Conservation (phyloP, 768 basidiomycete species). For the Termitomyces sp. region DNA sequence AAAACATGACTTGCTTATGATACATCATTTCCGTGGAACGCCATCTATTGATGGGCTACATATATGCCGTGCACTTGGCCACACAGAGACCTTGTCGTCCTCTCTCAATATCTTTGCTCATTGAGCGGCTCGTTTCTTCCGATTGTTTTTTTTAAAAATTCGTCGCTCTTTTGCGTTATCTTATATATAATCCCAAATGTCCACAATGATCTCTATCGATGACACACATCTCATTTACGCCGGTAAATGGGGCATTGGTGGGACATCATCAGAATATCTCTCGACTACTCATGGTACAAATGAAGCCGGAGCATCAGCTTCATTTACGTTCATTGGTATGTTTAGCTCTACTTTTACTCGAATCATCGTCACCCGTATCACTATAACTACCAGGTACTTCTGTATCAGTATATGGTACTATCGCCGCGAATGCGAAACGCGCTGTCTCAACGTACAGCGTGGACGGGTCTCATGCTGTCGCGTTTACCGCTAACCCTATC, state of each 20-base stretch:
- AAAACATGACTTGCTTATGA: not conserved
- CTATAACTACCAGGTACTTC: conserved; percentile 8
- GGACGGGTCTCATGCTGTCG: conserved; percentile 3
- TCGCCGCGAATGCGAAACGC: not conserved
- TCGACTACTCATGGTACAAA: conserved; percentile 10
- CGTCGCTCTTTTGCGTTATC: not conserved
- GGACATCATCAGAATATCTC: conserved; percentile 1
- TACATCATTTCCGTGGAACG: not conserved
- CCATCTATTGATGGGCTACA: not conserved
- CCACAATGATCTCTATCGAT: not conserved
- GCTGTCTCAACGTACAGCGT: conserved; percentile 11
- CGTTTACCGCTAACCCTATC: not conserved
- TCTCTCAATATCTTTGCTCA: not conserved
- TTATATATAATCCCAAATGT: not conserved
- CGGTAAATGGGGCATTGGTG: conserved; percentile 4
- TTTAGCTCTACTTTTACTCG: not conserved
- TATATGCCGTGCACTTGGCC: not conserved
- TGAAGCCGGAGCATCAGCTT: conserved; percentile 18
- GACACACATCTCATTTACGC: conserved; percentile 5
- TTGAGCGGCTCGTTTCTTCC: not conserved
- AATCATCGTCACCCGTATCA: not conserved
- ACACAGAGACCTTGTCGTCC: not conserved
- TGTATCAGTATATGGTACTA: conserved; percentile 14
- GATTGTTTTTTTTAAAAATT: not conserved
- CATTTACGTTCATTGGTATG: conserved; percentile 17